A percentile compares a stretch with the other conserved stretches of the same genome.
Conservation (phyloP, 192 early-diverging fungal species). For the Phlyctochytrium planicorne region DNA sequence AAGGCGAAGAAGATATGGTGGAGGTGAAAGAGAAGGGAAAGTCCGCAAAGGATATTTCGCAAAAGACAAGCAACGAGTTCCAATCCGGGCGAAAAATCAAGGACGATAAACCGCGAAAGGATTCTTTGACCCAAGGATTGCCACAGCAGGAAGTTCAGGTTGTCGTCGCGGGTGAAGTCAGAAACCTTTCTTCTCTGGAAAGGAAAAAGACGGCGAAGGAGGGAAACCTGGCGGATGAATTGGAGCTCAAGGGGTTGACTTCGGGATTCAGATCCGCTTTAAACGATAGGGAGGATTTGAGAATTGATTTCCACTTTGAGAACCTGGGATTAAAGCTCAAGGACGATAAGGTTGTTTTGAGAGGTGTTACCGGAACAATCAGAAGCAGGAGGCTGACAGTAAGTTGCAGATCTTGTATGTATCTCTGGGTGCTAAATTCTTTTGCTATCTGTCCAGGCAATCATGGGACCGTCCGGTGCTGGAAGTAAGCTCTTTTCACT, state of each 20-base stretch:
- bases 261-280: background rate
- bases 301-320: conserved; percentile 58
- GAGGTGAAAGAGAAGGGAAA: background rate
- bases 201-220: background rate
- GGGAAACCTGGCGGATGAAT: background rate
- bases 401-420: too few relatives aligned
- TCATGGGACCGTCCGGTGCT: conserved; percentile 92
- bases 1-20: background rate
- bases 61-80: background rate
- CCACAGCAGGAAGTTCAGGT: background rate
- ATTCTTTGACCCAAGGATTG: too few relatives aligned
- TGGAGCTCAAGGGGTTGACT: background rate
- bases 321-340: conserved; percentile 42
- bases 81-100: background rate
- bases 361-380: conserved; percentile 16
- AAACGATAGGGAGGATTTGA: conserved; percentile 18
- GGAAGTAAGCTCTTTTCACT: conserved; percentile 47
- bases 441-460: too few relatives aligned
- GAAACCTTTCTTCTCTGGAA: background rate
- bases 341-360: conserved; percentile 28
- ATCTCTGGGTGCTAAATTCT: too few relatives aligned
- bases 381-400: conserved; percentile 19
- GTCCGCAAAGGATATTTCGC: background rate
- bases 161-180: background rate
- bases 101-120: too few relatives aligned